Percentiles rank a stretch among this genome's conserved stretches.
Evolutionary conservation across 371 early-diverging fungal species (phyloP).

Genomic region (Zychaea mexicana): DNA sequence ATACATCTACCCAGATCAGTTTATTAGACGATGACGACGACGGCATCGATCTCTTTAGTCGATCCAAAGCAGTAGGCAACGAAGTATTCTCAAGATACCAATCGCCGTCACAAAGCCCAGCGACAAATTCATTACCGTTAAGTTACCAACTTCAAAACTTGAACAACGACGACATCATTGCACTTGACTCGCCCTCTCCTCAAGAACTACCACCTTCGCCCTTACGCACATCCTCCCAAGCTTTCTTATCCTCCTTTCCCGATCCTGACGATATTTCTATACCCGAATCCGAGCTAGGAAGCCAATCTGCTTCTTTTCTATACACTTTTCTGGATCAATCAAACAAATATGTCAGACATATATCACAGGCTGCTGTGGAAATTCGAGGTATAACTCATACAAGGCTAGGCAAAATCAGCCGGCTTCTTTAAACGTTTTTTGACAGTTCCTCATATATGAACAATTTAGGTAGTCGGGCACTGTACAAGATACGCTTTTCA

Average conservation of each 20-base stretch:
- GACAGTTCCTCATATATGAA: not conserved
- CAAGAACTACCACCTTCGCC: not conserved
- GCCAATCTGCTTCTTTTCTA: conserved; percentile 1
- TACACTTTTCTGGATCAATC: conserved; percentile 36
- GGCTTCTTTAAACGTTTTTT: not conserved
- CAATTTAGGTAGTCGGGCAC: not conserved
- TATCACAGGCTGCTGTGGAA: conserved; percentile 27
- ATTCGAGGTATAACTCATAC: conserved; percentile 20
- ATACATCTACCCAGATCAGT: not conserved
- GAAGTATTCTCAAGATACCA: not conserved
- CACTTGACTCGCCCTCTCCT: not conserved
- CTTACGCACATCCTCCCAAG: not conserved
- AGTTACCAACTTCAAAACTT: not conserved
- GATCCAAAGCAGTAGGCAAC: not conserved
- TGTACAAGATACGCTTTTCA: conserved; percentile 35
- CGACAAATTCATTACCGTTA: not conserved
- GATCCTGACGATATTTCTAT: conserved; percentile 1
- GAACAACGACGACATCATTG: not conserved
- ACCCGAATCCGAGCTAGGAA: not conserved
- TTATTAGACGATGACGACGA: conserved; percentile 1
- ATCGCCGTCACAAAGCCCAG: not conserved
- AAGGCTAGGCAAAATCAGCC: no score
- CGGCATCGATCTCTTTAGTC: not conserved
- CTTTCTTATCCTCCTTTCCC: not conserved
- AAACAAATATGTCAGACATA: conserved; percentile 20